Conservation (phyloP, 2,329 filamentous ascomycete species). For the Cucurbitaria berberidis region DNA sequence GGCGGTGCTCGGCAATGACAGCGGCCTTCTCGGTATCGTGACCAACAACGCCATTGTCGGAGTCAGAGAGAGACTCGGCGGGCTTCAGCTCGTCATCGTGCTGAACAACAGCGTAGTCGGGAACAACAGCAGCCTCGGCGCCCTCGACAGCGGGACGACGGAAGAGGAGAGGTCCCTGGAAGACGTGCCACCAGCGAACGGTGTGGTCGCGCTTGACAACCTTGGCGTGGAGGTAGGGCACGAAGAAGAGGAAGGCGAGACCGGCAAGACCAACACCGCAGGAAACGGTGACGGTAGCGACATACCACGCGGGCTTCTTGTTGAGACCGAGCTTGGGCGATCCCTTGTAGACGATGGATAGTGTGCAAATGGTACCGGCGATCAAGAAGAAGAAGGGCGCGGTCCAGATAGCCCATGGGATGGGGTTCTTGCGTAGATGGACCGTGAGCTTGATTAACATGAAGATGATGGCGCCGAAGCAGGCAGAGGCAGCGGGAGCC, state of each 20-base stretch:
- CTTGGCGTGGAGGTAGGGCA: slow-evolving; percentile 70
- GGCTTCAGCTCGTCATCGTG: slow-evolving; percentile 56
- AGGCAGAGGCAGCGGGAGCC: slow-evolving; percentile 70
- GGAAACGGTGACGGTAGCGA: slow-evolving; percentile 70
- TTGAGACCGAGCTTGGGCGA: slow-evolving; percentile 70
- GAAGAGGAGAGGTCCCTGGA: slow-evolving; percentile 65
- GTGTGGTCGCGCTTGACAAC: slow-evolving; percentile 72
- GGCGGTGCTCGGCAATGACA: slow-evolving; percentile 54
- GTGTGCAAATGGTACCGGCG: slow-evolving; percentile 73
- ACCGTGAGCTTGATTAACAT: slow-evolving; percentile 75
- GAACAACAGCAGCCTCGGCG: slow-evolving; percentile 64
- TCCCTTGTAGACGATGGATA: slow-evolving; percentile 83
- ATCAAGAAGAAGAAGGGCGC: slow-evolving; percentile 80
- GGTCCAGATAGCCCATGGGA: slow-evolving; percentile 74
- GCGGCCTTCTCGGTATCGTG: slow-evolving; percentile 43
- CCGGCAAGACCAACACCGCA: slow-evolving; percentile 65
- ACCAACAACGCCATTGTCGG: slow-evolving; percentile 36
- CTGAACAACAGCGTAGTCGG: slow-evolving; percentile 80
- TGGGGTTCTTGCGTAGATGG: slow-evolving; percentile 72
- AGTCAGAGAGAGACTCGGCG: slow-evolving; percentile 33
- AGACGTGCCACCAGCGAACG: slow-evolving; percentile 67
- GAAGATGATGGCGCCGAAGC: slow-evolving; percentile 73
- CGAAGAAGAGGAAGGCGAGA: slow-evolving; percentile 72
- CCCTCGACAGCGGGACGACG: slow-evolving; percentile 62
- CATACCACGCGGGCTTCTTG: slow-evolving; percentile 71